Evolutionary conservation across 495 filamentous ascomycete species (phyloP).

Genomic region (Gamarada debralockiae): DNA sequence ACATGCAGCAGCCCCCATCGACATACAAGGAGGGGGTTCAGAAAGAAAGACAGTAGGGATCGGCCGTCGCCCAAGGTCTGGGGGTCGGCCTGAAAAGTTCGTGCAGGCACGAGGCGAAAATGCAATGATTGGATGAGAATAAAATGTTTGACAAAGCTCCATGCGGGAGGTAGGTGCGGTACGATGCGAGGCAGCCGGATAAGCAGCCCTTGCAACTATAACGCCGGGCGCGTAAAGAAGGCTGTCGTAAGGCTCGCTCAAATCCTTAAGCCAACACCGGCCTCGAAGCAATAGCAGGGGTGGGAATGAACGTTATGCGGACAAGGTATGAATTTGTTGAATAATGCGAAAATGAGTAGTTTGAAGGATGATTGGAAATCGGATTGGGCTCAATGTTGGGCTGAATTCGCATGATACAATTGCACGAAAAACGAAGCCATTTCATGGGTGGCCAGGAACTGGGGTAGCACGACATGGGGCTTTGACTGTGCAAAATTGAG

Average conservation of each 20-base stretch:
- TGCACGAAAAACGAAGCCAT: constrained; percentile 8
- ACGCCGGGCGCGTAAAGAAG: constrained; percentile 27
- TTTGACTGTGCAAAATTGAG: background rate
- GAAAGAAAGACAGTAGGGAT: background rate
- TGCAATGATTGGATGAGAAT: constrained; percentile 14
- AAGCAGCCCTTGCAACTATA: constrained; percentile 12
- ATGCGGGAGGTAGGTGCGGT: constrained; percentile 25
- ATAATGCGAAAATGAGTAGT: constrained; percentile 5
- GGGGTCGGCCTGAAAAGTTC: background rate
- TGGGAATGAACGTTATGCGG: constrained; percentile 20
- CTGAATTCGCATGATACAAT: constrained; percentile 15
- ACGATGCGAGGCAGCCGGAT: constrained; percentile 24
- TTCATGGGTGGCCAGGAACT: background rate
- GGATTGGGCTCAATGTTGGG: constrained; percentile 6
- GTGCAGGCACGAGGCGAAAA: constrained; percentile 6
- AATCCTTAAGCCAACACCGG: constrained; percentile 8
- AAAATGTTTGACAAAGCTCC: background rate
- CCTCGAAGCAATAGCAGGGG: constrained; percentile 19
- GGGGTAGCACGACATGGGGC: constrained; percentile 16
- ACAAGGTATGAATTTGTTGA: constrained; percentile 14
- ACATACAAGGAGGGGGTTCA: background rate
- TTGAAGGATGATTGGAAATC: constrained; percentile 9
- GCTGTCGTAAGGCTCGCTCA: constrained; percentile 22
- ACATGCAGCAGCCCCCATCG: background rate
- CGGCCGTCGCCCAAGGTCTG: constrained; percentile 1